Base-by-base conservation (phyloP, 768 basidiomycete species). In the Termitomyces sp. region DNA sequence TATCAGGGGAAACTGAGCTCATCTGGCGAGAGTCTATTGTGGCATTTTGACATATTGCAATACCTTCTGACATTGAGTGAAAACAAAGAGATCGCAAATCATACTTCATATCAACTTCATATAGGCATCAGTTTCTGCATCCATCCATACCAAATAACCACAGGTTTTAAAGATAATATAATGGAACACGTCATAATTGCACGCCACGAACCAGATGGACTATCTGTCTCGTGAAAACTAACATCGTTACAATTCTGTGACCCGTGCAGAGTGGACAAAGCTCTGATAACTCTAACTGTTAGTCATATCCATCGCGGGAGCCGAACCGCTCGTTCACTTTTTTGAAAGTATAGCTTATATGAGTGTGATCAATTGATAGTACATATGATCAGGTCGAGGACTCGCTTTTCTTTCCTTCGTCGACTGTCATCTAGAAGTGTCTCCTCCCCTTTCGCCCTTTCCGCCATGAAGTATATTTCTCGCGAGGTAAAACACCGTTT, bases 401-500 rank as follows among this genome's bases (percentile, higher is more conserved):
- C 49, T 50, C 26, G 41, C 18, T 36, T 55, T 53, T 47, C 26
- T 51, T 18, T 52, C 58, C 41, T 55, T 41, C 30, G 28, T 10
- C 50, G 40, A 58, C 30, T 50, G 26, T 58, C 57, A 51, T 55
- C 12, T 9, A 20, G 48, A 36, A 40, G 23, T 35, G 20, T 47
- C 6, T 43, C 60, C 9, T 56, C 40, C 33, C 32, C 41, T 35
- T 16, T 40, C 13, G 8, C 28, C 13, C 50, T 35, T 40, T 36
- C 51, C 43, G 23, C 57, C 40, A 67, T 66, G 66, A 68, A 59
- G 46, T 66, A 63, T 55, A 64, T 69, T 55, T 65, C 56, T 44
- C 50, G 51, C 44, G 64, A 70, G 50, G 69, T 69, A 65, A 33
- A 38, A 41, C 7, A 7, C 23, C 35, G 13, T 16, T n/a, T 47